Base-by-base conservation (phyloP, 202 grass and related monocot genomes). In the Hordeum pubiflorum region DNA sequence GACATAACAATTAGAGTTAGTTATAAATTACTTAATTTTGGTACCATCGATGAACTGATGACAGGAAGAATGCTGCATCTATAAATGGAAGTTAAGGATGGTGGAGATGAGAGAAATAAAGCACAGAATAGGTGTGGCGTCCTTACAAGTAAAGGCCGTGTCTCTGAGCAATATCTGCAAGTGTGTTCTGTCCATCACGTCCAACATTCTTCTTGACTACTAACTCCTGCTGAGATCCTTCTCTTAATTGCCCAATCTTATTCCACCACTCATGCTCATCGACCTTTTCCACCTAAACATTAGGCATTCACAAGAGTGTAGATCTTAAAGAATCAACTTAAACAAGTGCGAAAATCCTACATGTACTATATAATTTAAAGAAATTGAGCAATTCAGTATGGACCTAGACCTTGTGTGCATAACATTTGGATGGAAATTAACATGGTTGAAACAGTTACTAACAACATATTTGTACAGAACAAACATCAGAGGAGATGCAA, bases 101-200 rank as follows among this genome's bases (percentile, higher is more conserved):
- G 0, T 9, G 52, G 17, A 11, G 74, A 21, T 20, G 1, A 20
- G 59, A 41, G 8, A 67, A 67, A 63, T 71, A 76, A 69, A 36
- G 23, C 10, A 10, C 31, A 80, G 73, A 67, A 84, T 46, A 84
- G 6, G 60, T 8, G 74, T 60, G 43, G 3, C 36, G 82, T 66
- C 57, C 90, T 81, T 98, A 98, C 95, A 98, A 98, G 84, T 98
- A 86, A 64, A 98, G 74, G 66, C 92, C 92, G 58, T 93, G 86
- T 78, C 69, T 87, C 17, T 83, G 90, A 76, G 92, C 90, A 90
- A 98, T 98, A 76, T 91, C 59, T 79, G 90, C 88, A 58, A 98
- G 86, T 76, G 78, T 78, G 60, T 93, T 91, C 54, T 98, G 95
- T 77, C 88, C 92, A 86, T 94, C 95, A 26, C 92, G 92, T 44